A percentile compares a stretch with the other conserved stretches of the same genome.
Conservation (phyloP, 768 basidiomycete genomes). For the Leccinum subgranulosum region DNA sequence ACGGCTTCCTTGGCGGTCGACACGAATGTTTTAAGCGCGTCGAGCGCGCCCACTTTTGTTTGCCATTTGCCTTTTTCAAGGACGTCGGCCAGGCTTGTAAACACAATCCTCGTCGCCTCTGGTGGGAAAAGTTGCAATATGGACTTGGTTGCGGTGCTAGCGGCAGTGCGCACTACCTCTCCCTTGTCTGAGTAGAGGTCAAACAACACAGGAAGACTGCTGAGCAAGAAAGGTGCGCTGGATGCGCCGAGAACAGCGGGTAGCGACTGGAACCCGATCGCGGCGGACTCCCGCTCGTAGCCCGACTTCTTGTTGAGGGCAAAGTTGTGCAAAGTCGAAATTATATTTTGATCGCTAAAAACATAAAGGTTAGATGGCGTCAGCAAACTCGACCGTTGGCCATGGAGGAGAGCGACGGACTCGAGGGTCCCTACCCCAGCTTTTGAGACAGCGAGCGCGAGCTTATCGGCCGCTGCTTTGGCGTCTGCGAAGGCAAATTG, state of each 20-base stretch:
- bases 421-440: conserved; percentile 57
- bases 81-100: conserved; percentile 66
- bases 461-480: conserved; percentile 77
- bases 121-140: conserved; percentile 83
- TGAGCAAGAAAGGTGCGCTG: conserved; percentile 69
- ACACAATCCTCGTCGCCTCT: conserved; percentile 70
- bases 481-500: conserved; percentile 51
- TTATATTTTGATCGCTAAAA: conserved; percentile 55
- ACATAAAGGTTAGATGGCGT: background rate
- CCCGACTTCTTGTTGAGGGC: conserved; percentile 85
- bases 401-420: conserved; percentile 37
- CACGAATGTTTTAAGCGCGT: conserved; percentile 77
- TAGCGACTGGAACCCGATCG: conserved; percentile 76
- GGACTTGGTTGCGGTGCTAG: conserved; percentile 75
- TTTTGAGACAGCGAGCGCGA: conserved; percentile 70
- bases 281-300: conserved; percentile 84
- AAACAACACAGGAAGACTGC: conserved; percentile 73
- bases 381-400: conserved; percentile 11
- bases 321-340: conserved; percentile 63
- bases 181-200: conserved; percentile 93
- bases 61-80: conserved; percentile 90
- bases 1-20: conserved; percentile 67
- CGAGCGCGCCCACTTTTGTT: conserved; percentile 89
- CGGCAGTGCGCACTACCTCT: conserved; percentile 82
- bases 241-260: conserved; percentile 67